Evolutionary conservation across 1,139 yeast genomes (phyloP).

Genomic region (Candida labiduridarum): DNA sequence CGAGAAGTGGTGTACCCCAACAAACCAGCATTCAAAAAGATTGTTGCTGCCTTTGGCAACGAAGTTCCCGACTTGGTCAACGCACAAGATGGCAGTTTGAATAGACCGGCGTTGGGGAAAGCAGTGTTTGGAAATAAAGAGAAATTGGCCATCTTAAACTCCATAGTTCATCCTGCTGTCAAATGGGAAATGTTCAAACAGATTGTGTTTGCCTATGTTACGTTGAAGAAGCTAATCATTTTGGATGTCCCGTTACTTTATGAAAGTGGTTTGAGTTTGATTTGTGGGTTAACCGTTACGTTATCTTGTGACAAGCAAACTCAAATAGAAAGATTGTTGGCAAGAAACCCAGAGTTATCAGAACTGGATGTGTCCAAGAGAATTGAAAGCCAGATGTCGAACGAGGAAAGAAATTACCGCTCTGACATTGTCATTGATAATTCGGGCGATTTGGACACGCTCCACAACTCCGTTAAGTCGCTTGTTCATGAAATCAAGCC

Average conservation of each 20-base stretch:
- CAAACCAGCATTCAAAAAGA: slow-evolving; percentile 63
- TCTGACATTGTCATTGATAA: slow-evolving; percentile 77
- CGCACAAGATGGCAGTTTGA: slow-evolving; percentile 51
- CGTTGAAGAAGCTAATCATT: slow-evolving; percentile 56
- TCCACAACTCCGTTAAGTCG: slow-evolving; percentile 49
- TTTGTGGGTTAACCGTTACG: slow-evolving; percentile 74
- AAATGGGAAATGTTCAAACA: slow-evolving; percentile 64
- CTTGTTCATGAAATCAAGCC: slow-evolving; percentile 54
- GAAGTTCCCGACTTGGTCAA: slow-evolving; percentile 58
- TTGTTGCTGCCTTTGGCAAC: slow-evolving; percentile 60
- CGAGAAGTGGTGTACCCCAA: slow-evolving; percentile 85
- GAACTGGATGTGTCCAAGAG: slow-evolving; percentile 71
- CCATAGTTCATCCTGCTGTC: slow-evolving; percentile 89
- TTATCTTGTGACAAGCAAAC: slow-evolving; percentile 60
- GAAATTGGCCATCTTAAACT: slow-evolving; percentile 60
- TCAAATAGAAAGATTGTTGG: slow-evolving; percentile 65
- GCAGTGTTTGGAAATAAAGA: slow-evolving; percentile 72
- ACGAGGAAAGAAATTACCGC: slow-evolving; percentile 53
- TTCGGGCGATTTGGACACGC: slow-evolving; percentile 49
- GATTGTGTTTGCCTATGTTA: slow-evolving; percentile 57
- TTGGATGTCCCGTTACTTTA: slow-evolving; percentile 89
- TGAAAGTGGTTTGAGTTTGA: slow-evolving; percentile 69
- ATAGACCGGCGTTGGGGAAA: slow-evolving; percentile 74
- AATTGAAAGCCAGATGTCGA: slow-evolving; percentile 76
- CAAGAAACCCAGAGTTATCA: slow-evolving; percentile 69